Conservation (phyloP, 2,329 filamentous ascomycete species). For the Ophiostoma novo-ulmi region DNA sequence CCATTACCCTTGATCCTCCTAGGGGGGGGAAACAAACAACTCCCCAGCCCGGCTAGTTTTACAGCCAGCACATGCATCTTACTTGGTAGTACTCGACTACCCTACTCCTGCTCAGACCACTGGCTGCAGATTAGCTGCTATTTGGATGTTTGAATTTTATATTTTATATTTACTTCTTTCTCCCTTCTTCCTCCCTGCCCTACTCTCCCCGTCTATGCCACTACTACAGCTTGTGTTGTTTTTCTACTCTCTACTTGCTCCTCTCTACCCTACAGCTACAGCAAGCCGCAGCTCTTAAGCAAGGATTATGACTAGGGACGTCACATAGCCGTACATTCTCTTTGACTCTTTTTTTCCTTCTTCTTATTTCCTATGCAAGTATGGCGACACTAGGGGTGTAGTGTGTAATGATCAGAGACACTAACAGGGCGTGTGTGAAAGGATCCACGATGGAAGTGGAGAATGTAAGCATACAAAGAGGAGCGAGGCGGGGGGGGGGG, state of each 20-base stretch:
- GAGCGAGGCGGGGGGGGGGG: no score
- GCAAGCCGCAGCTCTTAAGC: background rate
- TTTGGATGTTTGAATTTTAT: background rate
- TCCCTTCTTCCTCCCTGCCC: background rate
- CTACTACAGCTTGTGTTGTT: background rate
- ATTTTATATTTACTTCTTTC: background rate
- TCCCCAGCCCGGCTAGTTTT: background rate
- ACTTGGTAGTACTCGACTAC: background rate
- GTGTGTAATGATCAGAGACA: background rate
- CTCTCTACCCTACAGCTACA: background rate
- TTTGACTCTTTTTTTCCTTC: background rate
- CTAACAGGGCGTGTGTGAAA: background rate
- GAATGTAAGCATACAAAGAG: no score
- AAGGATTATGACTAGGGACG: background rate
- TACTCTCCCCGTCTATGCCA: background rate
- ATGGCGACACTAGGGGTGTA: no score
- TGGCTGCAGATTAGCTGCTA: background rate
- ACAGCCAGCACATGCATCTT: background rate
- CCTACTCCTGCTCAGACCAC: background rate
- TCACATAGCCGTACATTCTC: background rate
- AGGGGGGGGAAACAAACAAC: background rate
- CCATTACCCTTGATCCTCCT: background rate
- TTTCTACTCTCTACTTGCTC: background rate
- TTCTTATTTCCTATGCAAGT: background rate
- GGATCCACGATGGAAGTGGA: background rate